These are phyloP conservation scores for Acanthamoeba sp. DNA, from an alignment of 208 protist species.

Conservation along the genomic window DNA sequence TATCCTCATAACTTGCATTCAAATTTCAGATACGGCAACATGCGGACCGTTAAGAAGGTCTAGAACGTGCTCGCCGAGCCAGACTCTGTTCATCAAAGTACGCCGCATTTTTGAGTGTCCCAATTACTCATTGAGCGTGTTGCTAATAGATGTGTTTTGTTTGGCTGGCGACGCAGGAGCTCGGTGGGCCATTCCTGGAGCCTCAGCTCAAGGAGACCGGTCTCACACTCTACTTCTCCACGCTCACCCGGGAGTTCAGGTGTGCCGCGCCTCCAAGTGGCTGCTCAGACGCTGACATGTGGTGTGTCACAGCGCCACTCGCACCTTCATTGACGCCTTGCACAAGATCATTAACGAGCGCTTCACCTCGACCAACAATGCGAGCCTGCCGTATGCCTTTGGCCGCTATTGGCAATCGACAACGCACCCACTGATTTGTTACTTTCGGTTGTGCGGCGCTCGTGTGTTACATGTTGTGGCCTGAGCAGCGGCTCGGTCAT, in stretches of 20 bases:
- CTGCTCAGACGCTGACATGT: background rate
- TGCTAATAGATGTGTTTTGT: too few relatives aligned
- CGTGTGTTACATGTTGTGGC: too few relatives aligned
- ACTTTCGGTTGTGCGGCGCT: background rate
- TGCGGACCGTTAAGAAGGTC: conserved; percentile 73
- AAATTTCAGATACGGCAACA: conserved; percentile 56
- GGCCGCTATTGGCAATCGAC: background rate
- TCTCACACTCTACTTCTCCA: conserved; percentile 71
- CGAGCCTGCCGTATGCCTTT: background rate
- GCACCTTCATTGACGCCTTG: conserved; percentile 69
- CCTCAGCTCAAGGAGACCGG: conserved; percentile 59
- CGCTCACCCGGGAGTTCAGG: conserved; percentile 71
- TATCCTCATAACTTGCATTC: background rate
- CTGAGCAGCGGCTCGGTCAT: conserved; percentile 20
- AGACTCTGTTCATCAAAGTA: conserved; percentile 74
- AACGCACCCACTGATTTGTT: background rate
- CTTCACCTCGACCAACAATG: background rate
- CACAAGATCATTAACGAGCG: conserved; percentile 73
- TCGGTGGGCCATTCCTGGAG: conserved; percentile 64
- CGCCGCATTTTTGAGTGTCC: too few relatives aligned
- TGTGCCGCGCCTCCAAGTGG: background rate
- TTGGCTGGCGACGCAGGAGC: background rate
- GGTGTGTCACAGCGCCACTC: background rate
- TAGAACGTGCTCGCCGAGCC: conserved; percentile 61
- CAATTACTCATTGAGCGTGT: too few relatives aligned